Base-by-base conservation (phyloP, 139 green algal species). In the Chlamydomonas urium region DNA sequence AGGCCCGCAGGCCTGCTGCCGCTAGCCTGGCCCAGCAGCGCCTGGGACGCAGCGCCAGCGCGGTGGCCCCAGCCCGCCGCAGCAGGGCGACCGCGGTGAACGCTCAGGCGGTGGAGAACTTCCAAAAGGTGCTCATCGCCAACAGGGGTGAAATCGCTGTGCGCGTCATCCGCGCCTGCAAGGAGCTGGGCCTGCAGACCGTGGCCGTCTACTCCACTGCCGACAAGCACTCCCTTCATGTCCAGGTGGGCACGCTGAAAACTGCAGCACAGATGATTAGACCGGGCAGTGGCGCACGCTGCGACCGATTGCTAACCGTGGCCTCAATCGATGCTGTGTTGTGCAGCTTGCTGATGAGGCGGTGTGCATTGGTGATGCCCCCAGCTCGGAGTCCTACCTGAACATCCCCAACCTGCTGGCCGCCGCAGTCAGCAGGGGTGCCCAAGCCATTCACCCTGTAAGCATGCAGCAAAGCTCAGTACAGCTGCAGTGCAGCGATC, bases 91-190 rank as follows among this genome's bases (percentile, higher is more conserved):
- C n/a, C n/a, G 17, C 21, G 26, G 10, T 63, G 14, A 14, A 63
- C 17, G 26, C 53, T 31, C 53, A 63, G 19, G 53, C 53, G 14
- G 53, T 33, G n/a, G 53, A 63, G 53, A 63, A 67, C 33, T 67
- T 67, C 29, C 31, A 47, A 67, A 42, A 96, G 79, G 90, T 97
- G 0, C 85, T 97, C 35, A 88, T 97, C 38, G 92, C 91, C 47
- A 97, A 97, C 80, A 79, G 92, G 31, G 92, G 92, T 21, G 92
- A 97, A 79, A 97, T 97, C 79, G 92, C 92, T 3, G 91, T 97
- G 42, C 84, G 92, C 37, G 90, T 97, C 17, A 97, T 97, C 73
- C 83, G 92, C 36, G 92, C 92, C 33, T 96, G 90, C 87, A 93
- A 94, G 72, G 92, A 97, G 88, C 69, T 97, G 36, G 92, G 92